A percentile compares a stretch with the other conserved stretches of the same genome.
Conservation (phyloP, 1,139 yeast species). For the Suhomyces maxii region DNA sequence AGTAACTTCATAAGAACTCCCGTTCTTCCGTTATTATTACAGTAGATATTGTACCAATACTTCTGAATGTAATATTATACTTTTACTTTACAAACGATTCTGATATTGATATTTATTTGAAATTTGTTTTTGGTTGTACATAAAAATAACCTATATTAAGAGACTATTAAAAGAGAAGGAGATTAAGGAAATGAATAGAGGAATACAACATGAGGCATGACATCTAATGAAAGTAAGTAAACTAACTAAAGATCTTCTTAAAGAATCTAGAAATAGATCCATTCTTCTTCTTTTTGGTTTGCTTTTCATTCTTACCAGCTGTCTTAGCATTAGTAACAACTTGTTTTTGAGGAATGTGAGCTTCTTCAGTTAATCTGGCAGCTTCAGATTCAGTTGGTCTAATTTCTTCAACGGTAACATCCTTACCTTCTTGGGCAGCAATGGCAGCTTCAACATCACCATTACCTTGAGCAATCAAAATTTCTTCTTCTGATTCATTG, state of each 20-base stretch:
- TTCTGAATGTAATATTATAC: no score
- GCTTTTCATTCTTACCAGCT: conserved; percentile 26
- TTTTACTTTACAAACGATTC: no score
- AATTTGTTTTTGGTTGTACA: not conserved
- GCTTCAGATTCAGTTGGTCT: conserved; percentile 43
- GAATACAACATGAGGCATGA: conserved; percentile 9
- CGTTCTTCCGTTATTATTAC: no score
- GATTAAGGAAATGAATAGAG: conserved; percentile 9
- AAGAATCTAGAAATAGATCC: conserved; percentile 45
- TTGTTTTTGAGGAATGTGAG: conserved; percentile 15
- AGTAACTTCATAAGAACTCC: no score
- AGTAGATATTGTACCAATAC: no score
- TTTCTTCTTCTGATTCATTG: conserved; percentile 30
- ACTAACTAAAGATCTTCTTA: conserved; percentile 41
- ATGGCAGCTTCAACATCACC: conserved; percentile 32
- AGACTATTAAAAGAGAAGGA: conserved; percentile 6
- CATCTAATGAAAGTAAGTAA: conserved; percentile 1
- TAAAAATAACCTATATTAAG: conserved; percentile 7
- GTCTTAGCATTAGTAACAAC: not conserved
- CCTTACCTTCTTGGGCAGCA: conserved; percentile 38
- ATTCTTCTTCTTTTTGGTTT: conserved; percentile 37
- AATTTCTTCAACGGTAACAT: conserved; percentile 45
- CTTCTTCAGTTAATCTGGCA: conserved; percentile 35
- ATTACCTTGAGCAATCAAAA: conserved; percentile 42
- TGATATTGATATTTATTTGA: no score